Evolutionary conservation across 2,329 filamentous ascomycete genomes (phyloP).

Genomic region (Ceratocystis ficicola): DNA sequence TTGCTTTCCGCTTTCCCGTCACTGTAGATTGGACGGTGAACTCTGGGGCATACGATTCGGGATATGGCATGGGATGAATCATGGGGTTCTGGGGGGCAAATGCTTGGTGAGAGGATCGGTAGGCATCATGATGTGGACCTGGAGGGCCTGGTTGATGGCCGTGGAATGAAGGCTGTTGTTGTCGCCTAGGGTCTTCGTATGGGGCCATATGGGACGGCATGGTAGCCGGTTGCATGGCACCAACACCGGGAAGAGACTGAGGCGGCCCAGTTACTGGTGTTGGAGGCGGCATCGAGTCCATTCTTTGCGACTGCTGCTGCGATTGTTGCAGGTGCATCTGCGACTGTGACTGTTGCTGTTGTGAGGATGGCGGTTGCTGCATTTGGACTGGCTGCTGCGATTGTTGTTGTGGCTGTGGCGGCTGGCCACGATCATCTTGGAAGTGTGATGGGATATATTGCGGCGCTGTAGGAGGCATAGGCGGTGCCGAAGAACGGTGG

Average conservation of each 20-base stretch:
- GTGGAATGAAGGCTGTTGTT: background rate
- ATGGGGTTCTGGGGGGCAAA: slow-evolving; percentile 16
- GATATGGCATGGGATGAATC: slow-evolving; percentile 14
- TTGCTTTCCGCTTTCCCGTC: slow-evolving; percentile 47
- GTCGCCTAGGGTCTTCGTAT: slow-evolving; percentile 8
- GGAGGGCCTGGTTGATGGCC: slow-evolving; percentile 1
- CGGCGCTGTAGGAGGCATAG: background rate
- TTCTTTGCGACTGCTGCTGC: slow-evolving; percentile 24
- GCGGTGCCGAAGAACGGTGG: slow-evolving; percentile 12
- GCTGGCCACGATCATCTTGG: slow-evolving; percentile 6
- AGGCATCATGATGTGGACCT: background rate
- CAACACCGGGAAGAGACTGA: background rate
- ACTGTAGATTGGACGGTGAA: slow-evolving; percentile 7
- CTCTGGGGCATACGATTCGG: background rate
- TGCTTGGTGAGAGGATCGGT: background rate
- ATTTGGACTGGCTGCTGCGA: background rate
- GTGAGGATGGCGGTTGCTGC: slow-evolving; percentile 17
- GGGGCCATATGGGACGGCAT: background rate
- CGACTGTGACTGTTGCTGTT: slow-evolving; percentile 9
- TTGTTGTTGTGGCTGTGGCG: background rate
- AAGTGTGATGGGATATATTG: background rate
- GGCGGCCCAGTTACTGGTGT: slow-evolving; percentile 1
- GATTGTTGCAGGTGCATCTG: slow-evolving; percentile 25
- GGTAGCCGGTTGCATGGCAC: background rate
- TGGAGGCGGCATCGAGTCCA: slow-evolving; percentile 13